Evolutionary conservation across 208 protist genomes (phyloP), one percentile per base, ranked within the genome.

Genomic region (Tritrichomonas musculus): DNA sequence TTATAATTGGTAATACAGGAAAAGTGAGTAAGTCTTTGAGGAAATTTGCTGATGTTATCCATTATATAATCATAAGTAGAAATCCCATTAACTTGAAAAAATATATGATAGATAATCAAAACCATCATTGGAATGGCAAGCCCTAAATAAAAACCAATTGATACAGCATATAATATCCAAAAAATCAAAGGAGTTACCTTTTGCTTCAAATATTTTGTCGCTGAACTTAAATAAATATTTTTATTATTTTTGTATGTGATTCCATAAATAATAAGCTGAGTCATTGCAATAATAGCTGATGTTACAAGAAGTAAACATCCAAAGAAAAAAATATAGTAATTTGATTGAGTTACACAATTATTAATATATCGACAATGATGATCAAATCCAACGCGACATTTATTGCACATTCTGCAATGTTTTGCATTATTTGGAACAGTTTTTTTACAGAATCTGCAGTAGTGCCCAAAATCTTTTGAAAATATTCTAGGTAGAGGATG

Each of bases 361-460:
- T 88, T 88, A 39, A 88, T 50, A 57, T 57, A 88, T 39, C 17
- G 13, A 39, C 77, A 88, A 50, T 88, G 77, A 88, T 88, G 77
- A 57, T 88, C 77, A 50, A 88, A 88, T 39, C 77, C 77, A 55
- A 60, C 77, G 11, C 77, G 41, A 27, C 77, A 88, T 88, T 88
- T 88, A 17, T 88, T 88, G 47, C 77, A 88, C 44, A 47, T 17
- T 17, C 77, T 5, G 57, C 77, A 88, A 57, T 88, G 77, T 57
- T 88, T 88, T 36, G 77, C 39, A 39, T 53, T 88, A 57, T 53
- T 57, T 55, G 47, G 41, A 53, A 88, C 77, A 60, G 9, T 33
- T 57, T 44, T 47, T 27, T 88, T 53, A 30, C 77, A 88, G 36
- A 47, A 88, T 60, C 44, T 53, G 47, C 77, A 88, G 27, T 57